A percentile compares a stretch with the other conserved stretches of the same genome.
Conservation (phyloP, 2,329 filamentous ascomycete species). For the Ophiosphaerella korrae region DNA sequence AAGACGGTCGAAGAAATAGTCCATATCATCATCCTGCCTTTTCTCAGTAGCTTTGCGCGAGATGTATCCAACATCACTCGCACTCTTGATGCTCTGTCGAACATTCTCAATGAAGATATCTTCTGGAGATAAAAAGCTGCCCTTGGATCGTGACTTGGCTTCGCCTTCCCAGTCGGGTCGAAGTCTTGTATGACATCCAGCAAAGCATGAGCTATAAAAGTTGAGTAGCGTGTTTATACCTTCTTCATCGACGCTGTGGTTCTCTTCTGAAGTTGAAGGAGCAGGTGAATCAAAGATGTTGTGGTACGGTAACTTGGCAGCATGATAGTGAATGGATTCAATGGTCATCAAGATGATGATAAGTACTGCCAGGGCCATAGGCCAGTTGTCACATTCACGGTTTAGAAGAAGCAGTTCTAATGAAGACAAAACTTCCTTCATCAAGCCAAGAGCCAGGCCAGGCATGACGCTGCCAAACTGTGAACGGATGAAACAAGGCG, state of each 20-base stretch:
- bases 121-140: slow-evolving; percentile 8
- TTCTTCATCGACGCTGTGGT: slow-evolving; percentile 26
- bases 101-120: slow-evolving; percentile 39
- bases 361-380: slow-evolving; percentile 39
- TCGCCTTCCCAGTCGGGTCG: slow-evolving; percentile 38
- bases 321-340: slow-evolving; percentile 48
- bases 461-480: slow-evolving; percentile 47
- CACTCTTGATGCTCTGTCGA: slow-evolving; percentile 27
- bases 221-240: slow-evolving; percentile 34
- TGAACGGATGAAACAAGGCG: slow-evolving; percentile 47
- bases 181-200: slow-evolving; percentile 38
- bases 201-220: slow-evolving; percentile 44
- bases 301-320: slow-evolving; percentile 44
- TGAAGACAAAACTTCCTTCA: slow-evolving; percentile 39
- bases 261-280: slow-evolving; percentile 6
- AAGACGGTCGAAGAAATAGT: slow-evolving; percentile 46
- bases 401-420: slow-evolving; percentile 40
- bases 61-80: slow-evolving; percentile 28
- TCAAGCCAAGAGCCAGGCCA: slow-evolving; percentile 33
- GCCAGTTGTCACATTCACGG: slow-evolving; percentile 39
- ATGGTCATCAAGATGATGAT: slow-evolving; percentile 45
- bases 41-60: slow-evolving; percentile 21
- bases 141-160: not conserved
- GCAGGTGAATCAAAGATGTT: slow-evolving; percentile 7
- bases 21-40: slow-evolving; percentile 37